A percentile compares a stretch with the other conserved stretches of the same genome.
phyloP scores from a whole-genome alignment of 352 stramenopile species.

The Phytopythium mirpurense region DNA sequence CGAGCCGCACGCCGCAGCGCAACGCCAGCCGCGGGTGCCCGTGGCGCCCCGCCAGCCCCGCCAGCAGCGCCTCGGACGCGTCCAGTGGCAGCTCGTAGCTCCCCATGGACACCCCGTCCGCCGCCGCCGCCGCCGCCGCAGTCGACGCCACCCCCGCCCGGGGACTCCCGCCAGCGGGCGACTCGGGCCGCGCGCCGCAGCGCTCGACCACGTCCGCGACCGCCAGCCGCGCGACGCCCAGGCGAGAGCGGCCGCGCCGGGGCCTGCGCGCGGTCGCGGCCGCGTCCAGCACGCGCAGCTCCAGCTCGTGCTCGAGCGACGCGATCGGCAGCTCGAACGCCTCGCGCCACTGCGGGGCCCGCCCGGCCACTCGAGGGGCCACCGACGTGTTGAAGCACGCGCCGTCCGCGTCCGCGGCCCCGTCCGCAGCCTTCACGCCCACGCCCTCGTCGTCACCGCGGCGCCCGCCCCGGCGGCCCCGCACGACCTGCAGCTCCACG shows the following conservation, averaged over 20 bases:
- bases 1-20: constrained; percentile 44
- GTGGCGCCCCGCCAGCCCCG: constrained; percentile 34
- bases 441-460: background rate
- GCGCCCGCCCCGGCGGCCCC: background rate
- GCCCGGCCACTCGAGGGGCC: constrained; percentile 40
- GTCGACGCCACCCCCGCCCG: background rate
- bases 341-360: constrained; percentile 56
- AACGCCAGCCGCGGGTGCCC: constrained; percentile 48
- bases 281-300: constrained; percentile 51
- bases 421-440: background rate
- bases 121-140: background rate
- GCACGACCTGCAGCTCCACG: constrained; percentile 7
- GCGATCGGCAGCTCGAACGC: constrained; percentile 46
- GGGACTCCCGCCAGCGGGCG: background rate
- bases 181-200: constrained; percentile 11
- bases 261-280: constrained; percentile 17
- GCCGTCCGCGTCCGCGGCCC: constrained; percentile 3
- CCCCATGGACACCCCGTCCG: constrained; percentile 34
- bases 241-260: constrained; percentile 31
- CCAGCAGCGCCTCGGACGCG: constrained; percentile 38
- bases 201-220: constrained; percentile 47
- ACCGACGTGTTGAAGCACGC: constrained; percentile 43
- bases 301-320: constrained; percentile 41
- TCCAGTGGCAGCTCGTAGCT: constrained; percentile 66
- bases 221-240: constrained; percentile 37